Conservation (phyloP, 257 asterid genomes). For the Catharanthus roseus region DNA sequence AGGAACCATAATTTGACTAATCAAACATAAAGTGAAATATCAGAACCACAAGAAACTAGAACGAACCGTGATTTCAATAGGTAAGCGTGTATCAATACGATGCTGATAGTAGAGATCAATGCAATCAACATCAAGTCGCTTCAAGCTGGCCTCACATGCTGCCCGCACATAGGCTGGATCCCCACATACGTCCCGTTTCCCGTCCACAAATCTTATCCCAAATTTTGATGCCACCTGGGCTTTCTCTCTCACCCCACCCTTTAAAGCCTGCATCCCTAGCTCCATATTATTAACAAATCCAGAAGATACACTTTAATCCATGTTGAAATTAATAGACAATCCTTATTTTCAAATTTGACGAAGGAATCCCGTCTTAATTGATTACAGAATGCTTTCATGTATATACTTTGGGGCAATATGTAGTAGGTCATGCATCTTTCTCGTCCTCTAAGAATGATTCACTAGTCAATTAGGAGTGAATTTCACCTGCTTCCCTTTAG, state of each 20-base stretch:
- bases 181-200: too few relatives aligned
- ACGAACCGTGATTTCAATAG: conserved; percentile 46
- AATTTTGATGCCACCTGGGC: conserved; percentile 33
- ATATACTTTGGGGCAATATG: too few relatives aligned
- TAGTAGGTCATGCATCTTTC: too few relatives aligned
- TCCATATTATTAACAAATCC: background rate
- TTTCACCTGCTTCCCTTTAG: background rate
- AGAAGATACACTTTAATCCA: background rate
- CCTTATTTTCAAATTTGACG: too few relatives aligned
- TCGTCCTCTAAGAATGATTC: background rate
- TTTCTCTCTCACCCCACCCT: conserved; percentile 31
- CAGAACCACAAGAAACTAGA: background rate
- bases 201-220: too few relatives aligned
- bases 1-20: too few relatives aligned
- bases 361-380: background rate
- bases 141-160: conserved; percentile 13
- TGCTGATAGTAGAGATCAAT: conserved; percentile 43
- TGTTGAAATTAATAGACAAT: too few relatives aligned
- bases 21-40: too few relatives aligned
- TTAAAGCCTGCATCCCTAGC: conserved; percentile 28
- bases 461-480: background rate
- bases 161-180: too few relatives aligned
- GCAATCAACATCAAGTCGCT: conserved; percentile 35
- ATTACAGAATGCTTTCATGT: too few relatives aligned
- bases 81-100: conserved; percentile 32